A percentile compares a stretch with the other conserved stretches of the same genome.
These are phyloP conservation scores for Lycium barbarum DNA, from an alignment of 257 asterid genomes.

Conservation along the genomic window DNA sequence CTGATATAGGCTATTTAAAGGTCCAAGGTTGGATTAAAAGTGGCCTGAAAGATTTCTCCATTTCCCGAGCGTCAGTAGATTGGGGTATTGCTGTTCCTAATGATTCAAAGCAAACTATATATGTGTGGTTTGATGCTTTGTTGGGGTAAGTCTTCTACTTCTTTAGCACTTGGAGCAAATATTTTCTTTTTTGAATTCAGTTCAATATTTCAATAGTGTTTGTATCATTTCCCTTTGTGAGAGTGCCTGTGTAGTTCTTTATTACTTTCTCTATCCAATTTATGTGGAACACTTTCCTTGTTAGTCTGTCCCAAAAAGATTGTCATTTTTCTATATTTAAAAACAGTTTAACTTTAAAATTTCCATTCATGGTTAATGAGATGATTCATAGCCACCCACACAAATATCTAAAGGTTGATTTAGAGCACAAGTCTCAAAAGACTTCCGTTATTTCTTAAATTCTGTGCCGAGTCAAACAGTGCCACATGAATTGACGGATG, in stretches of 20 bases:
- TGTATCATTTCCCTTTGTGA: background rate
- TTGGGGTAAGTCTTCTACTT: slow-evolving; percentile 73
- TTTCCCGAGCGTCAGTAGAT: slow-evolving; percentile 83
- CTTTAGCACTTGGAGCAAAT: slow-evolving; percentile 27
- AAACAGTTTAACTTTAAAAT: too few relatives aligned
- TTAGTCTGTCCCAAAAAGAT: too few relatives aligned
- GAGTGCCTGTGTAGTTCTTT: background rate
- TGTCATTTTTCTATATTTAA: too few relatives aligned
- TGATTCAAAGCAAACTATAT: slow-evolving; percentile 85
- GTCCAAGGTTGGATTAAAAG: slow-evolving; percentile 97
- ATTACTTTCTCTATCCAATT: too few relatives aligned
- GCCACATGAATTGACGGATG: background rate
- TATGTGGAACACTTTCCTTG: too few relatives aligned
- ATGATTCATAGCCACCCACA: too few relatives aligned
- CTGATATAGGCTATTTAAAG: slow-evolving; percentile 49
- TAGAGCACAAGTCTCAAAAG: too few relatives aligned
- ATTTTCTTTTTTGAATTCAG: background rate
- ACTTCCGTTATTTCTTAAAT: too few relatives aligned
- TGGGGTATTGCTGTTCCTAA: slow-evolving; percentile 96
- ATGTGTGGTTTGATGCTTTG: slow-evolving; percentile 99
- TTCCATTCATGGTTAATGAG: too few relatives aligned
- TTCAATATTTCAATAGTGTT: background rate
- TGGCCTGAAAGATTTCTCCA: slow-evolving; percentile 94
- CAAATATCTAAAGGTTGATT: too few relatives aligned
- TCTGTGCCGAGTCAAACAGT: too few relatives aligned